These are phyloP conservation scores for Candida nonsorbophila DNA, from an alignment of 805 yeast species.

Conservation along the genomic window DNA sequence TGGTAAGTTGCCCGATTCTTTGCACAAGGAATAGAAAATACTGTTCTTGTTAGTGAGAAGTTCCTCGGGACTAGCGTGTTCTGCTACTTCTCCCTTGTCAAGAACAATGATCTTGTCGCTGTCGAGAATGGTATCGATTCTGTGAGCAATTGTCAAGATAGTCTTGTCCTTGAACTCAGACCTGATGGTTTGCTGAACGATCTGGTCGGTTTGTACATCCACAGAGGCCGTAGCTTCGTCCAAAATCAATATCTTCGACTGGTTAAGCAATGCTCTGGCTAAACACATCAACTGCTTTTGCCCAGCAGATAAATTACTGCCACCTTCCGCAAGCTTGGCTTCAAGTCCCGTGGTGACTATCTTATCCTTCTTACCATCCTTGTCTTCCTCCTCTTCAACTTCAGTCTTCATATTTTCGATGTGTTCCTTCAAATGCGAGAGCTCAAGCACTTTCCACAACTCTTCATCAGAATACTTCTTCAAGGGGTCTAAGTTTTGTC, in stretches of 20 bases:
- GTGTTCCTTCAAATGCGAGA: constrained; percentile 72
- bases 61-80: constrained; percentile 29
- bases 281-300: constrained; percentile 35
- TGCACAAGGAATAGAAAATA: constrained; percentile 32
- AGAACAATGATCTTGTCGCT: constrained; percentile 36
- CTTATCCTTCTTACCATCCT: constrained; percentile 7
- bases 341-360: constrained; percentile 14
- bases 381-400: constrained; percentile 12
- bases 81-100: constrained; percentile 32
- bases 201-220: constrained; percentile 31
- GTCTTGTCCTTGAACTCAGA: constrained; percentile 32
- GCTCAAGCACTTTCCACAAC: constrained; percentile 75
- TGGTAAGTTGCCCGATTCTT: constrained; percentile 25
- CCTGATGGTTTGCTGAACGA: constrained; percentile 33
- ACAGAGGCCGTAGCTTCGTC: constrained; percentile 73
- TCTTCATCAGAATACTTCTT: constrained; percentile 62
- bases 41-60: constrained; percentile 22
- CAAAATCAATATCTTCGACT: constrained; percentile 65
- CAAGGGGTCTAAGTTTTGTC: constrained; percentile 86
- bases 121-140: constrained; percentile 37
- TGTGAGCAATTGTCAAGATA: constrained; percentile 37
- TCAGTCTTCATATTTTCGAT: constrained; percentile 48
- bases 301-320: constrained; percentile 33
- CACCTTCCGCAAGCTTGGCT: constrained; percentile 30
- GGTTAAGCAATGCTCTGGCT: constrained; percentile 38